Percentiles rank a stretch among this genome's conserved stretches.
Conservation (phyloP, 2,329 filamentous ascomycete genomes). For the Aspergillus nomiae region DNA sequence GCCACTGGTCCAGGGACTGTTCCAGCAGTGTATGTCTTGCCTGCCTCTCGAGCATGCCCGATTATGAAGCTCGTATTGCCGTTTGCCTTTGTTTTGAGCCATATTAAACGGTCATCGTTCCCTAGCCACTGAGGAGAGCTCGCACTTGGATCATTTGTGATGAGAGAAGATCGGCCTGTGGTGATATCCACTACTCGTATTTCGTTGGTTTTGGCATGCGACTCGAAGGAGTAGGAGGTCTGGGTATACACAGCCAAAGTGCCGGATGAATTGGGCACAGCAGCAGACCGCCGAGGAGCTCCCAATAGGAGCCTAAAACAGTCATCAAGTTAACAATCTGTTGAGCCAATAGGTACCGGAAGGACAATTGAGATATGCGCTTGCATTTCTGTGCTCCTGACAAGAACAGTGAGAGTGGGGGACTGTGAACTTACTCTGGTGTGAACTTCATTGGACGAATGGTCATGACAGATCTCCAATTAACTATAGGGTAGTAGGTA, state of each 20-base stretch:
- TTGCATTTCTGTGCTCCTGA: not conserved
- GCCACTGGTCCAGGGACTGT: conserved; percentile 49
- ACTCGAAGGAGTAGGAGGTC: conserved; percentile 53
- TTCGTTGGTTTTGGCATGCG: conserved; percentile 49
- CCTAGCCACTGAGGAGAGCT: conserved; percentile 51
- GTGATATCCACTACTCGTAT: conserved; percentile 48
- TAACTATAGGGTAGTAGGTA: conserved; percentile 22
- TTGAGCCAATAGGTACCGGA: not conserved
- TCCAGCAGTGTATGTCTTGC: conserved; percentile 47
- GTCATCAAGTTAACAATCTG: conserved; percentile 4
- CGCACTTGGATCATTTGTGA: conserved; percentile 48
- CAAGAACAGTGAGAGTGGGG: not conserved
- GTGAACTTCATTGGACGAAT: conserved; percentile 45
- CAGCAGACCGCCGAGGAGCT: conserved; percentile 49
- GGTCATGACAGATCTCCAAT: conserved; percentile 36
- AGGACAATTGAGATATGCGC: not conserved
- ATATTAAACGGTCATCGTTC: conserved; percentile 46
- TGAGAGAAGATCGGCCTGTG: conserved; percentile 41
- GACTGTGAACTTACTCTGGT: conserved; percentile 37
- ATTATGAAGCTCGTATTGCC: conserved; percentile 51
- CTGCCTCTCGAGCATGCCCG: conserved; percentile 42
- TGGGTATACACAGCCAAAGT: conserved; percentile 51
- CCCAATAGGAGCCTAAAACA: conserved; percentile 46
- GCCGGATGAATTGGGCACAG: conserved; percentile 48
- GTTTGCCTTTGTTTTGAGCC: conserved; percentile 49